Evolutionary conservation across 2,329 filamentous ascomycete genomes (phyloP), one percentile per base, ranked within the genome.

Genomic region (Trichoderma koningii): DNA sequence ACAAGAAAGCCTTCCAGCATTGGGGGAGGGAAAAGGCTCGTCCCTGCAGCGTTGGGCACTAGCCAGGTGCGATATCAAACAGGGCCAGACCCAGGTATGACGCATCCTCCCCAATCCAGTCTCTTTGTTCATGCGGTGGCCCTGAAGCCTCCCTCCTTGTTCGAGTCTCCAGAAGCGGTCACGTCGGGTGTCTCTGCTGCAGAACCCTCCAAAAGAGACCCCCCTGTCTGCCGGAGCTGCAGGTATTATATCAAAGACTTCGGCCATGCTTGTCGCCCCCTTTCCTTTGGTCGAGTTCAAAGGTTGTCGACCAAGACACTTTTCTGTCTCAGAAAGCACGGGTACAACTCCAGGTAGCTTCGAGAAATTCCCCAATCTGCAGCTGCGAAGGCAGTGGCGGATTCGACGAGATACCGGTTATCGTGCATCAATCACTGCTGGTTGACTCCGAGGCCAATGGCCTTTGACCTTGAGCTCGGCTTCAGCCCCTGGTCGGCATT

Each of bases 401-500:
- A 23, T n/a, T 28, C 34, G 50, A 53, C 15, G 28, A 53, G 28
- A 53, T 53, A 19, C 55, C 55, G 26, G 55, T 30, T 38, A 17
- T 44, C 48, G 28, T 26, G 15, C 19, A n/a, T 19, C 23, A n/a
- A 41, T 53, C 42, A 14, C n/a, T 60, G 56, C 38, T 34, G 23
- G 51, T 50, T 50, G 55, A 50, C 50, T 45, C 42, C 30, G 50
- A 65, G 21, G 41, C 61, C 42, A n/a, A 52, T 51, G 47, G n/a
- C 64, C 52, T 63, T 44, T 61, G 17, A 26, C n/a, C 17, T 21
- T 45, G 30, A 38, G 34, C 34, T 38, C 34, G 42, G 23, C 28
- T 48, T 47, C 52, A 56, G 52, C 59, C 51, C 64, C 47, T 62
- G 55, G 63, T 62, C 63, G 63, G 63, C 55, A 65, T 41, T 57